Evolutionary conservation across 108 stramenopile genomes (phyloP).

Genomic region (Cylindrotheca closterium): DNA sequence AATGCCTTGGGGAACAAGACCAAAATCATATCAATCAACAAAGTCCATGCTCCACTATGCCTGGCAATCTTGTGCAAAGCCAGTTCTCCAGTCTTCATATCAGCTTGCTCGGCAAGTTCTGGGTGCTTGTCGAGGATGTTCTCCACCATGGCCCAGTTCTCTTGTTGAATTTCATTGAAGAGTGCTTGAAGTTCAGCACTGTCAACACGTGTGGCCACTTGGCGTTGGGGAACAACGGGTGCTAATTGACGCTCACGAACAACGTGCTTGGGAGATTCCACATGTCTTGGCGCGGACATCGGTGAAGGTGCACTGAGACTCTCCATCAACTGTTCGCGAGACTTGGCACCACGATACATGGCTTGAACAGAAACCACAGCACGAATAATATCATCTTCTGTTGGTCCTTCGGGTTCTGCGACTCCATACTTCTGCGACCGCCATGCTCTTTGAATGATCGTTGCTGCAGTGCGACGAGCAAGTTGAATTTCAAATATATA

Average conservation of each 20-base stretch:
- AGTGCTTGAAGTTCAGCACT: conserved; percentile 44
- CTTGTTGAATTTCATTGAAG: conserved; percentile 63
- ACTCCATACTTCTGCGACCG: conserved; percentile 17
- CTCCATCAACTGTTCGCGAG: conserved; percentile 9
- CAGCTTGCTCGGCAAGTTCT: conserved; percentile 75
- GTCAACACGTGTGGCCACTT: conserved; percentile 17
- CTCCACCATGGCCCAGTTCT: conserved; percentile 89
- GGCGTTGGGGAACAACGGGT: background rate
- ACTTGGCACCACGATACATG: conserved; percentile 37
- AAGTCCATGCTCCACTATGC: conserved; percentile 75
- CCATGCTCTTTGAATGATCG: conserved; percentile 48
- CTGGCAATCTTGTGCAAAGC: conserved; percentile 85
- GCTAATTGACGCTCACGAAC: conserved; percentile 24
- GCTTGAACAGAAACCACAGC: conserved; percentile 46
- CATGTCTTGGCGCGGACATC: conserved; percentile 1
- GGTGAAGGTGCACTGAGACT: conserved; percentile 2
- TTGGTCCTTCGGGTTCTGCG: conserved; percentile 6
- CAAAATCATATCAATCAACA: conserved; percentile 86
- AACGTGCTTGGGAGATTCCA: conserved; percentile 1
- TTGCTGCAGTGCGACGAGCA: conserved; percentile 38
- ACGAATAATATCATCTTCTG: conserved; percentile 38
- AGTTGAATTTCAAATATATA: conserved; percentile 51
- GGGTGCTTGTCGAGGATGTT: conserved; percentile 85
- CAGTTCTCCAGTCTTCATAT: conserved; percentile 71
- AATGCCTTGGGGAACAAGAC: conserved; percentile 86